Base-by-base conservation (phyloP, 1,139 yeast genomes). In the Pichiaceae sp. region DNA sequence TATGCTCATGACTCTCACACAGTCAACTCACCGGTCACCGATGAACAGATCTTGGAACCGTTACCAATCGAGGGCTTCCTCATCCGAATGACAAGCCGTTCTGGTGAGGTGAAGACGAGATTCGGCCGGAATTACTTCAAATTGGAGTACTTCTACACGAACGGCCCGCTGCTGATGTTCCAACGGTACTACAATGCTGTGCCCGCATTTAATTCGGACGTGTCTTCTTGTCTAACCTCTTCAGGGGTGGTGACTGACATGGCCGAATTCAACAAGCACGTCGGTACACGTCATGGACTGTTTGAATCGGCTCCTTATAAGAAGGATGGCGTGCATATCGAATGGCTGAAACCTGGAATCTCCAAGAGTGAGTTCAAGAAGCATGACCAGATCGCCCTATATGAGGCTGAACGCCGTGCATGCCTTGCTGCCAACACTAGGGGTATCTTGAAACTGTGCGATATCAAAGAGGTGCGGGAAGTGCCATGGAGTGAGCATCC, bases 61-160 rank as follows among this genome's bases (percentile, higher is more conserved):
- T 43, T 57, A 0, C 78, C 93, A 0, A 56, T 84, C 7, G 95
- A 85, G 57, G 96, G 96, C 0, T 85, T 82, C 53, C 56, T 86
- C 12, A 64, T 74, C 2, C 66, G 82, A 35, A 54, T 82, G 30
- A 66, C 82, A 0, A 67, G 74, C 33, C 66, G 71, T 46, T 49
- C 57, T 4, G 89, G 87, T 0, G 50, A 59, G 30, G 59, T 25
- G 42, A 58, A 24, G 36, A 55, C 42, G 3, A 24, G 26, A 4
- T 45, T 69, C 14, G 60, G 72, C 8, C 64, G 73, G 34, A 60
- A 72, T 14, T 69, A 73, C 42, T 69, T 70, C 49, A 72, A 71
- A 42, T 56, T 75, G 32, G 69, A 70, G 45, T 89, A 86, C 56
- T 73, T 82, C 45, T 76, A 66, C 49, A 68, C 93, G 0, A 68